Evolutionary conservation across 2,329 filamentous ascomycete genomes (phyloP).

Genomic region (Colletotrichum endophyticum): DNA sequence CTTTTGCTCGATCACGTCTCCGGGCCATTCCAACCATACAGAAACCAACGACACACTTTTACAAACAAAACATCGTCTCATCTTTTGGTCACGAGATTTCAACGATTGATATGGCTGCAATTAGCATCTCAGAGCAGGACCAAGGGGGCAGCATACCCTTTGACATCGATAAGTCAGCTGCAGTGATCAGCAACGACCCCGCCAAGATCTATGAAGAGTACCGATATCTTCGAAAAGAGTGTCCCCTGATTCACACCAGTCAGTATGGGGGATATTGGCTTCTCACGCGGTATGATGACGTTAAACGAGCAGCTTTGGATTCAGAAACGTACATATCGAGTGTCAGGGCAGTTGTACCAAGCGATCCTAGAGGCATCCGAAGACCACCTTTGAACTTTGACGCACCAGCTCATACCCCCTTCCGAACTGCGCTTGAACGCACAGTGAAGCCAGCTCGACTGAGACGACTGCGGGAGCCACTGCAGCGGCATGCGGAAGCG

Average conservation of each 20-base stretch:
- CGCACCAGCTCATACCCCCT: constrained; percentile 24
- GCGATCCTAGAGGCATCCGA: constrained; percentile 20
- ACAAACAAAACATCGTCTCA: background rate
- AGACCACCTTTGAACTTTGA: constrained; percentile 26
- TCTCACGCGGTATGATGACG: constrained; percentile 24
- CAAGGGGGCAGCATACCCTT: background rate
- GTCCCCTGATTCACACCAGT: constrained; percentile 22
- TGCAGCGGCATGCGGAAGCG: constrained; percentile 15
- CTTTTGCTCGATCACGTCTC: background rate
- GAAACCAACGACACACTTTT: background rate
- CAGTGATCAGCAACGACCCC: constrained; percentile 22
- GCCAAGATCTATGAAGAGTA: constrained; percentile 23
- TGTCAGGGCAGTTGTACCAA: constrained; percentile 21
- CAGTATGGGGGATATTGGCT: constrained; percentile 26
- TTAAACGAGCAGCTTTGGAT: constrained; percentile 24
- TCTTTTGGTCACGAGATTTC: too few relatives aligned
- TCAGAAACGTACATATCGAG: constrained; percentile 21
- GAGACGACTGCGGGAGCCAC: constrained; percentile 10
- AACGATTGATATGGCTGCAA: background rate
- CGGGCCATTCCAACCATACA: background rate
- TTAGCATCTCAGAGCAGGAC: background rate
- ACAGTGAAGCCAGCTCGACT: constrained; percentile 23
- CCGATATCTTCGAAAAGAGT: constrained; percentile 19
- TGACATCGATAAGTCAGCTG: constrained; percentile 21
- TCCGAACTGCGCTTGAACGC: constrained; percentile 23